Percentiles rank a stretch among this genome's conserved stretches.
Evolutionary conservation across 306 rosid genomes (phyloP).

Genomic region (Vigna angularis): DNA sequence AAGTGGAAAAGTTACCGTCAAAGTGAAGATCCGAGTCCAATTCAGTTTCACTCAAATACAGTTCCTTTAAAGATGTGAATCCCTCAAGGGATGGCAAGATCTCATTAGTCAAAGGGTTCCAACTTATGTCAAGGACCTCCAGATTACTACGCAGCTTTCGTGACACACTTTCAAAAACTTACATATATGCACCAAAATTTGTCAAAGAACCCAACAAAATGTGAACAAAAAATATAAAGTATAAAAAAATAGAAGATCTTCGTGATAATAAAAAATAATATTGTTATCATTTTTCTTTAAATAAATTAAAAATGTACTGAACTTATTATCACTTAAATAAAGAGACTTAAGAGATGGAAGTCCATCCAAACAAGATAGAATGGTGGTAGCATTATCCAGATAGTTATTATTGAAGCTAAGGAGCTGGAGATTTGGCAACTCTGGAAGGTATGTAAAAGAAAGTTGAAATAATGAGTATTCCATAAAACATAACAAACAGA

Average conservation of each 20-base stretch:
- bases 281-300: background rate
- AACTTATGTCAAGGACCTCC: background rate
- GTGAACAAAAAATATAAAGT: background rate
- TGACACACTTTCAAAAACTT: background rate
- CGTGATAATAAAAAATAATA: no score
- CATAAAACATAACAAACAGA: no score
- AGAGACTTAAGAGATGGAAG: constrained; percentile 4
- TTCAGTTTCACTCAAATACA: background rate
- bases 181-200: no score
- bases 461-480: background rate
- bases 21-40: constrained; percentile 26
- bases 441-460: background rate
- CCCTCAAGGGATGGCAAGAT: background rate
- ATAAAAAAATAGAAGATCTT: background rate
- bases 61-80: constrained; percentile 22
- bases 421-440: constrained; percentile 15
- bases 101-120: background rate
- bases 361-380: background rate
- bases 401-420: background rate
- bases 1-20: background rate
- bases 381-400: background rate
- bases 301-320: background rate
- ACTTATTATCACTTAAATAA: background rate
- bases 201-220: background rate
- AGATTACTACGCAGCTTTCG: background rate